A percentile compares a stretch with the other conserved stretches of the same genome.
These are phyloP conservation scores for Euryodendron excelsum DNA, from an alignment of 148 eudicot species.

Conservation along the genomic window DNA sequence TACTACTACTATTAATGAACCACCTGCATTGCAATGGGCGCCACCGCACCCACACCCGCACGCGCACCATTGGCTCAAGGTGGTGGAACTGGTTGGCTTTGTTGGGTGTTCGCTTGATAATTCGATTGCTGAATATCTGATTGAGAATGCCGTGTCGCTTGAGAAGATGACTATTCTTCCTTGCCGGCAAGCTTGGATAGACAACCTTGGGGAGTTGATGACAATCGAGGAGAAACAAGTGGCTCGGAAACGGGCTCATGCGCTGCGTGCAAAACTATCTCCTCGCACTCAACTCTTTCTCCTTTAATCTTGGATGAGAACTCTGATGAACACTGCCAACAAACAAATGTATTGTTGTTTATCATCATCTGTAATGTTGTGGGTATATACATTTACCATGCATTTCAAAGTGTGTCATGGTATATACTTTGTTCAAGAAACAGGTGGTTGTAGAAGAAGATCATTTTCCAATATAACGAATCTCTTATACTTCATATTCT, in stretches of 20 bases:
- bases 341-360: too few species aligned
- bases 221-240: neutral
- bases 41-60: neutral
- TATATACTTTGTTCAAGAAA: too few species aligned
- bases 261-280: neutral
- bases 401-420: too few species aligned
- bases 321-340: too few species aligned
- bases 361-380: too few species aligned
- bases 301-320: too few species aligned
- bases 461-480: too few species aligned
- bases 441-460: too few species aligned
- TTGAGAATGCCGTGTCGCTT: slow-evolving; percentile 4
- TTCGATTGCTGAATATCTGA: neutral
- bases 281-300: neutral
- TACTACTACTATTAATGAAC: neutral
- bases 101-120: slow-evolving; percentile 1
- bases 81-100: slow-evolving; percentile 10
- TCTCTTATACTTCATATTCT: too few species aligned
- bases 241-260: neutral
- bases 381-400: too few species aligned
- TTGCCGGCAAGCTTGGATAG: neutral
- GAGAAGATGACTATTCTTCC: slow-evolving; percentile 2
- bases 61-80: neutral
- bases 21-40: too few species aligned
- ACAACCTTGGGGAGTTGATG: slow-evolving; percentile 5